Percentiles rank a stretch among this genome's conserved stretches.
Conservation (phyloP, 2,329 filamentous ascomycete species). For the Chlorencoelia australis region DNA sequence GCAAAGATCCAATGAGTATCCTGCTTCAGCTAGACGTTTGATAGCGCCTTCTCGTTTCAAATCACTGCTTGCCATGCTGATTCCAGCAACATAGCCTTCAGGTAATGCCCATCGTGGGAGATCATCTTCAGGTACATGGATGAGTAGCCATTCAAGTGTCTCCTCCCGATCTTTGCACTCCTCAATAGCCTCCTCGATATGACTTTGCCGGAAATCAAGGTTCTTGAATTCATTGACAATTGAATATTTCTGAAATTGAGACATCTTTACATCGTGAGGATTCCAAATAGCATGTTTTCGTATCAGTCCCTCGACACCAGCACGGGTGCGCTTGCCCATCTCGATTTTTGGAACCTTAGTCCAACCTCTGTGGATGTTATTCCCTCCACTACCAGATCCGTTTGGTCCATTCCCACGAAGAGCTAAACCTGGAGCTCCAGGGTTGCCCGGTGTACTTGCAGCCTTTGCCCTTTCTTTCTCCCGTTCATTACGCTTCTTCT, state of each 20-base stretch:
- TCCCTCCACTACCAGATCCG: slow-evolving; percentile 24
- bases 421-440: slow-evolving; percentile 36
- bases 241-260: slow-evolving; percentile 41
- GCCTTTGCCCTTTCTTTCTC: slow-evolving; percentile 60
- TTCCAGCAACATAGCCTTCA: slow-evolving; percentile 81
- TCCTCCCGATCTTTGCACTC: slow-evolving; percentile 90
- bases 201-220: slow-evolving; percentile 82
- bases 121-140: slow-evolving; percentile 95
- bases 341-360: slow-evolving; percentile 80
- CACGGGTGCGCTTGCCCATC: slow-evolving; percentile 73
- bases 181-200: slow-evolving; percentile 77
- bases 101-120: slow-evolving; percentile 87
- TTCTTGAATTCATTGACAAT: slow-evolving; percentile 64
- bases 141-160: slow-evolving; percentile 87
- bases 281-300: slow-evolving; percentile 81
- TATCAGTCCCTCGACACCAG: slow-evolving; percentile 70
- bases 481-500: slow-evolving; percentile 69
- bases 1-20: slow-evolving; percentile 79
- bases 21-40: slow-evolving; percentile 69
- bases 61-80: slow-evolving; percentile 75
- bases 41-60: slow-evolving; percentile 72
- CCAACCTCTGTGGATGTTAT: slow-evolving; percentile 58
- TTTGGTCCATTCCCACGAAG: slow-evolving; percentile 36
- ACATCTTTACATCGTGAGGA: slow-evolving; percentile 60
- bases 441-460: slow-evolving; percentile 48